Evolutionary conservation across 2,329 filamentous ascomycete genomes (phyloP).

Genomic region (Aspergillus glaucus): DNA sequence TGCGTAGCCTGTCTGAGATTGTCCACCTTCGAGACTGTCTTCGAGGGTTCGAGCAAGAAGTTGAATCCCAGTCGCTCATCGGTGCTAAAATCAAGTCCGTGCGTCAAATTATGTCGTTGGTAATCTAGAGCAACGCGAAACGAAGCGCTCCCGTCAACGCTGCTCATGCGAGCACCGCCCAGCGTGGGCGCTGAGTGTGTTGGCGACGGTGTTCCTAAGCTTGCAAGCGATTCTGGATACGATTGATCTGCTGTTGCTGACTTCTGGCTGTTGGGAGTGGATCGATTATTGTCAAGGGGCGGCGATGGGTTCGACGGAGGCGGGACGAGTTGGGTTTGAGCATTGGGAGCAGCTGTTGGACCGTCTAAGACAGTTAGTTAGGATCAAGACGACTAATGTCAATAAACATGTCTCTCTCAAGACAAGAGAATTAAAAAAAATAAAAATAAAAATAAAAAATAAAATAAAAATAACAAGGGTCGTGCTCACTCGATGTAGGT

Average conservation of each 20-base stretch:
- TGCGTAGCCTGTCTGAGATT: slow-evolving; percentile 15
- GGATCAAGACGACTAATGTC: background rate
- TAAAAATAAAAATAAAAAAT: background rate
- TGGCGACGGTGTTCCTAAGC: slow-evolving; percentile 24
- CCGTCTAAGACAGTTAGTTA: background rate
- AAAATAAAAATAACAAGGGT: background rate
- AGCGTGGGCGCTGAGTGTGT: slow-evolving; percentile 21
- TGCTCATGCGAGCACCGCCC: slow-evolving; percentile 19
- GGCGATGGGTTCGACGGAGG: slow-evolving; percentile 18
- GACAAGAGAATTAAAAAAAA: background rate
- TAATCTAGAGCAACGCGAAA: slow-evolving; percentile 38
- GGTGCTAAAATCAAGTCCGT: slow-evolving; percentile 52
- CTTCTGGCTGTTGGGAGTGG: slow-evolving; percentile 14
- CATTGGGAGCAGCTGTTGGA: slow-evolving; percentile 6
- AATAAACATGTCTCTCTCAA: background rate
- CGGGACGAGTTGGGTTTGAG: slow-evolving; percentile 12
- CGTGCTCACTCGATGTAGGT: slow-evolving; percentile 15
- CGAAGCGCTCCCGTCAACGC: slow-evolving; percentile 17
- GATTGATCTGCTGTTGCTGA: slow-evolving; percentile 16
- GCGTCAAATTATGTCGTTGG: slow-evolving; percentile 39
- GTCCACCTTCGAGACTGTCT: slow-evolving; percentile 49
- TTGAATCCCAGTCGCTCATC: slow-evolving; percentile 65
- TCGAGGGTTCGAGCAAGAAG: slow-evolving; percentile 61
- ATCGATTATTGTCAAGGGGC: slow-evolving; percentile 20
- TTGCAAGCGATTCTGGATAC: slow-evolving; percentile 24